Conservation (phyloP, 148 eudicot species). For the Chenopodium berlandieri region DNA sequence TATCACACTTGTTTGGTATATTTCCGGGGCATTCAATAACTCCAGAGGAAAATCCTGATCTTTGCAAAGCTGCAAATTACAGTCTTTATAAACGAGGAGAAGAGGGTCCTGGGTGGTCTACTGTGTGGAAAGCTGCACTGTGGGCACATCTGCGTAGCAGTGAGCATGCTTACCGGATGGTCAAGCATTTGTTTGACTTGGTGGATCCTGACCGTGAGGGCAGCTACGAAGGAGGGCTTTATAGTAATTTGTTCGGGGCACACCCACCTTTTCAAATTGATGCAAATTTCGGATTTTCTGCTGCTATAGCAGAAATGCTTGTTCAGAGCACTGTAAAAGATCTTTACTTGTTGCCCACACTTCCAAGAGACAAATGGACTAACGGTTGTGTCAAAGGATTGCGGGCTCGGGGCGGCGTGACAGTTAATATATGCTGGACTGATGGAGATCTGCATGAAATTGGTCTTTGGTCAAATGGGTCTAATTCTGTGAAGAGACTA, state of each 20-base stretch:
- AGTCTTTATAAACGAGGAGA: constrained; percentile 70
- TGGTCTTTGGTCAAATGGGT: constrained; percentile 50
- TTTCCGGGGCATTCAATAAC: constrained; percentile 81
- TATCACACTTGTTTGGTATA: constrained; percentile 83
- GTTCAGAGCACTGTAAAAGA: constrained; percentile 82
- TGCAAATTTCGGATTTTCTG: constrained; percentile 82
- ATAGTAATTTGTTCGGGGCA: constrained; percentile 77
- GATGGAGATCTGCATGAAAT: constrained; percentile 73
- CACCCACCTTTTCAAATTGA: constrained; percentile 95
- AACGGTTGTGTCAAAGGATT: constrained; percentile 81
- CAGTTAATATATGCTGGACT: constrained; percentile 72
- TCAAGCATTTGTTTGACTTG: constrained; percentile 72
- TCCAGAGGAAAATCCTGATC: constrained; percentile 58
- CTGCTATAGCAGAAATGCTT: constrained; percentile 89
- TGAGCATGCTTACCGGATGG: constrained; percentile 69
- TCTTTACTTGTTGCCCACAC: constrained; percentile 76
- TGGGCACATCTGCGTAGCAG: constrained; percentile 73
- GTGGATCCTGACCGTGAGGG: constrained; percentile 68
- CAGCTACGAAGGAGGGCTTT: constrained; percentile 71
- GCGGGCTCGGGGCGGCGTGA: constrained; percentile 76
- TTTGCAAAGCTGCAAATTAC: constrained; percentile 70
- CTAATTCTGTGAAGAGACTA: constrained; percentile 38
- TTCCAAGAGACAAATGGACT: constrained; percentile 76
- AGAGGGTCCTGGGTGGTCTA: constrained; percentile 94
- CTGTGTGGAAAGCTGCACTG: constrained; percentile 73